Conservation (phyloP, 2,329 filamentous ascomycete species). For the Colletotrichum sidae region DNA sequence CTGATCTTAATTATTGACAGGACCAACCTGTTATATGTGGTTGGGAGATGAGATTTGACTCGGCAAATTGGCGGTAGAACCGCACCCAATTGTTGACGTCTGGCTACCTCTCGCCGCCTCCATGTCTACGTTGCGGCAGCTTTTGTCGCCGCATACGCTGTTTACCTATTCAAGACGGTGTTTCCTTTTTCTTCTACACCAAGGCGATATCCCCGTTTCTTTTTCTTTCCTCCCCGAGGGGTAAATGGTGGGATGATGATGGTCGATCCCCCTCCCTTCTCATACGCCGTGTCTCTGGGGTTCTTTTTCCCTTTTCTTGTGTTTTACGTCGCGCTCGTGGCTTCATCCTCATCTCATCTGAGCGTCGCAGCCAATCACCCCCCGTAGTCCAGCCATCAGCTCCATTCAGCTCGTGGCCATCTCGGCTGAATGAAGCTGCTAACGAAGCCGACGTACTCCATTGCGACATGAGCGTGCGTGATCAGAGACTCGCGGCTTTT, state of each 20-base stretch:
- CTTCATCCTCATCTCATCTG: conserved; percentile 26
- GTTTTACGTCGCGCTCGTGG: conserved; percentile 29
- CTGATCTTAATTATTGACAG: conserved; percentile 19
- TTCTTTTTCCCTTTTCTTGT: conserved; percentile 21
- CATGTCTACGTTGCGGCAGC: conserved; percentile 7
- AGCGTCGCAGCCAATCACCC: conserved; percentile 24
- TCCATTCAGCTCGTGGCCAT: conserved; percentile 19
- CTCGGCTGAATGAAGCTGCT: conserved; percentile 4
- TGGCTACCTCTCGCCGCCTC: conserved; percentile 6
- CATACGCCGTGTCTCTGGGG: conserved; percentile 26
- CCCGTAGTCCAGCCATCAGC: conserved; percentile 25
- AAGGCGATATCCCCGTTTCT: conserved; percentile 24
- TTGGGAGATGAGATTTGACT: conserved; percentile 18
- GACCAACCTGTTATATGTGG: conserved; percentile 25
- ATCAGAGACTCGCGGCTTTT: not conserved
- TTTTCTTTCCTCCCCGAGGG: conserved; percentile 10
- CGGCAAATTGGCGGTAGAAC: conserved; percentile 3
- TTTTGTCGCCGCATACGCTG: conserved; percentile 1
- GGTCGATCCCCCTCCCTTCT: conserved; percentile 30
- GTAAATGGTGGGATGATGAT: conserved; percentile 15
- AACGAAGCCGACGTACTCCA: conserved; percentile 3
- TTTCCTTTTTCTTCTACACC: too few relatives aligned
- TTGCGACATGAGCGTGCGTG: not conserved
- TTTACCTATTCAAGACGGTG: conserved; percentile 3
- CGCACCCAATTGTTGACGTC: not conserved